Conservation (phyloP, 371 early-diverging fungal species). For the Phascolomyces articulosus region DNA sequence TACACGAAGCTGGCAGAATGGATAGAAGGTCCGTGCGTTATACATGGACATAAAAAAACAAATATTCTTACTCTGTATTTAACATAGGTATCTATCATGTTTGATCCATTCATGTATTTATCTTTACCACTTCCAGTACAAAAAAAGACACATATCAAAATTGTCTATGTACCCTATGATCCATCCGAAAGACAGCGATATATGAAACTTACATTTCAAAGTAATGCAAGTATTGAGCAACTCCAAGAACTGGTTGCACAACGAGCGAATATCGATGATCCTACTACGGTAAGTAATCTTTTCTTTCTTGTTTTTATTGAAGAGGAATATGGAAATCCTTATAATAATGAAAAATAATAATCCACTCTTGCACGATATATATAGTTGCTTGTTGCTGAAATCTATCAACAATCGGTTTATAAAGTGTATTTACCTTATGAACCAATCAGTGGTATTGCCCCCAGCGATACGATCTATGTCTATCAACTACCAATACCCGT, state of each 20-base stretch:
- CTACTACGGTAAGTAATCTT: constrained; percentile 28
- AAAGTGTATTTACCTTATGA: constrained; percentile 67
- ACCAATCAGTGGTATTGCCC: constrained; percentile 58
- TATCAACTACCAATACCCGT: constrained; percentile 62
- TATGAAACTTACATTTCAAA: constrained; percentile 36
- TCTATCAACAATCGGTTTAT: constrained; percentile 64
- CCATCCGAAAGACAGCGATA: constrained; percentile 36
- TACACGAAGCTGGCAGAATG: too few species aligned
- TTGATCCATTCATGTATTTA: constrained; percentile 78
- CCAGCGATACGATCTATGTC: constrained; percentile 66
- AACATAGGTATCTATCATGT: constrained; percentile 64
- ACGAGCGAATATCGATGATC: constrained; percentile 50
- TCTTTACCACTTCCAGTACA: constrained; percentile 65
- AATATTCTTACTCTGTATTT: too few species aligned
- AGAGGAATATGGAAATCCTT: not conserved
- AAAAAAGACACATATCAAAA: constrained; percentile 47
- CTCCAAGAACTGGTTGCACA: constrained; percentile 68
- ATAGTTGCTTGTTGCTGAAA: constrained; percentile 64
- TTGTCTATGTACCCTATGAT: constrained; percentile 62
- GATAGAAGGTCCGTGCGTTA: too few species aligned
- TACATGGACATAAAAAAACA: too few species aligned
- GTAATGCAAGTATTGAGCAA: constrained; percentile 66
- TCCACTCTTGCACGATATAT: too few species aligned
- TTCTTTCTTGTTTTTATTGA: not conserved
- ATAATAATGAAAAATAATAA: not conserved